Percentiles rank a stretch among this genome's conserved stretches.
These are phyloP conservation scores for Rhododendron mucronatum DNA, from an alignment of 148 eudicot species.

Conservation along the genomic window DNA sequence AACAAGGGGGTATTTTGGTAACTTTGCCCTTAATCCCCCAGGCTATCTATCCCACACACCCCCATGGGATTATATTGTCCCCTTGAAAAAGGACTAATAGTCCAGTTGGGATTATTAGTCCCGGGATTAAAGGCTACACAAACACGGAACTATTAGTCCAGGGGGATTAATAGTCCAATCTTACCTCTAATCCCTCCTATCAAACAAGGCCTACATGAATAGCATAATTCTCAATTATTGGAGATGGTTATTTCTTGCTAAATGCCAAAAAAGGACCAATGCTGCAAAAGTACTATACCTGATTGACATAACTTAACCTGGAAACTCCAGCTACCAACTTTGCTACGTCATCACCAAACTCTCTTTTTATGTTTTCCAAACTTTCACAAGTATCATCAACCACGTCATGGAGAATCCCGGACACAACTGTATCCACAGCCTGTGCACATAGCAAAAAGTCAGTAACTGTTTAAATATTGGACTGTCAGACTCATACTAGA, in stretches of 20 bases:
- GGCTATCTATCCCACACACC: no score
- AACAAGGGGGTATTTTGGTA: no score
- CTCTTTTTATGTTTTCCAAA: conserved; percentile 48
- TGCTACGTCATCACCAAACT: conserved; percentile 76
- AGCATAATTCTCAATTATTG: neutral
- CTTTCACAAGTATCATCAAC: conserved; percentile 80
- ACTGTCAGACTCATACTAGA: neutral
- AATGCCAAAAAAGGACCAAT: neutral
- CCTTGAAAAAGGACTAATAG: no score
- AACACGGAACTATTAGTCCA: no score
- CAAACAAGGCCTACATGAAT: neutral
- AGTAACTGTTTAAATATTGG: neutral
- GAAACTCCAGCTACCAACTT: conserved; percentile 91
- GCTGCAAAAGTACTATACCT: conserved; percentile 41
- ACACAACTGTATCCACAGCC: conserved; percentile 92
- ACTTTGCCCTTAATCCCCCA: no score
- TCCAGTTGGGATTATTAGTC: no score
- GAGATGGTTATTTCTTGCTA: neutral
- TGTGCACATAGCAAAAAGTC: conserved; percentile 19
- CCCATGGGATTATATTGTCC: no score
- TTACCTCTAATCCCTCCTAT: no score
- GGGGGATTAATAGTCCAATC: no score
- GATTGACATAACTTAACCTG: conserved; percentile 82
- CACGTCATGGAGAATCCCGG: conserved; percentile 94
- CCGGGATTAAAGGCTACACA: no score